A percentile compares a stretch with the other conserved stretches of the same genome.
Conservation (phyloP, 768 basidiomycete genomes). For the Rhizopogon salebrosus region DNA sequence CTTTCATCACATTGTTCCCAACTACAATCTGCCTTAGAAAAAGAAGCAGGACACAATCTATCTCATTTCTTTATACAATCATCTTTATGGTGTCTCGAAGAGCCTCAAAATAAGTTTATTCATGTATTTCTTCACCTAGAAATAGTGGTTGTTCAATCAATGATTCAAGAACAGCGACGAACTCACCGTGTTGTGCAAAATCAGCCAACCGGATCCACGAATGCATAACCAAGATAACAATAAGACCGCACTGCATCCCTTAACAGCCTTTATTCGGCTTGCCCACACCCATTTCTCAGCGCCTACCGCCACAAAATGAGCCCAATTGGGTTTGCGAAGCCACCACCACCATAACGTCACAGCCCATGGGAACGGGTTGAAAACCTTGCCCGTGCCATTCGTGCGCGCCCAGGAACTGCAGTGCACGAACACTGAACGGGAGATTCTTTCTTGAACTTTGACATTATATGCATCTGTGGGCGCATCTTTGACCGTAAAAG, state of each 20-base stretch:
- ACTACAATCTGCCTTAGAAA: background rate
- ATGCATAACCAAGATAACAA: constrained; percentile 7
- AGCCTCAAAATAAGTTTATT: background rate
- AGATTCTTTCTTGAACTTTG: constrained; percentile 13
- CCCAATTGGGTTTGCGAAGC: constrained; percentile 30
- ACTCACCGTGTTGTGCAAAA: background rate
- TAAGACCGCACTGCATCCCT: background rate
- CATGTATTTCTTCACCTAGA: background rate
- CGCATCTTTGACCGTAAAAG: constrained; percentile 18
- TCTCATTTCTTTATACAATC: background rate
- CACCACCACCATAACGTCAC: constrained; percentile 29
- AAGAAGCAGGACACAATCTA: background rate
- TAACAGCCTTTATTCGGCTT: constrained; percentile 1
- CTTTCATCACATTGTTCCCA: background rate
- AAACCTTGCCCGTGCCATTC: constrained; percentile 31
- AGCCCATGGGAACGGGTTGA: constrained; percentile 36
- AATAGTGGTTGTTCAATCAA: background rate
- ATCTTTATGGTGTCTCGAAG: background rate
- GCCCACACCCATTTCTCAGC: constrained; percentile 32
- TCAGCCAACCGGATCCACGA: background rate
- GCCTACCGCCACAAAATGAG: constrained; percentile 29
- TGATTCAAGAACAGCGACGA: background rate
- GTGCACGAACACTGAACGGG: constrained; percentile 17
- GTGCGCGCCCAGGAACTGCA: constrained; percentile 40
- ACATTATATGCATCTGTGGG: constrained; percentile 24